Evolutionary conservation across 2,329 filamentous ascomycete genomes (phyloP).

Genomic region (Neobulgaria alba): DNA sequence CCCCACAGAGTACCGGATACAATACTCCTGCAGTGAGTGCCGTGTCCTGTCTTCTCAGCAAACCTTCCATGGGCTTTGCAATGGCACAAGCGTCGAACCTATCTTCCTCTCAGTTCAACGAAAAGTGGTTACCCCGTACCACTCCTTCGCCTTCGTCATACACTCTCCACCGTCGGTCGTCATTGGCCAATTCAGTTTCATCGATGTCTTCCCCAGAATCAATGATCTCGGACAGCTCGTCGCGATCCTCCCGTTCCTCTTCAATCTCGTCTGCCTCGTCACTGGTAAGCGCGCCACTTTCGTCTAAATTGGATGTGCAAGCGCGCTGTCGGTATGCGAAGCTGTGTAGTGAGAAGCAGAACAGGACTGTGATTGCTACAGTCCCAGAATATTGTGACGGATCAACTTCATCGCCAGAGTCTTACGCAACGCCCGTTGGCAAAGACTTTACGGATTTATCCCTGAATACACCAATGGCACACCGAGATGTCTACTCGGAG

Average conservation of each 20-base stretch:
- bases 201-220: slow-evolving; percentile 58
- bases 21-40: slow-evolving; percentile 53
- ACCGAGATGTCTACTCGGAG: slow-evolving; percentile 38
- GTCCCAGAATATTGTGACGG: slow-evolving; percentile 49
- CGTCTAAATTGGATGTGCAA: slow-evolving; percentile 48
- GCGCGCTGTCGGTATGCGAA: slow-evolving; percentile 57
- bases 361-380: slow-evolving; percentile 45
- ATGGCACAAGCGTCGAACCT: slow-evolving; percentile 46
- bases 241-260: slow-evolving; percentile 52
- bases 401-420: slow-evolving; percentile 48
- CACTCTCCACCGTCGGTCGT: slow-evolving; percentile 46
- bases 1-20: slow-evolving; percentile 46
- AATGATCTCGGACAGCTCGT: slow-evolving; percentile 53
- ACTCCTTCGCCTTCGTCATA: slow-evolving; percentile 45
- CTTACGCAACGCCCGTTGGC: slow-evolving; percentile 43
- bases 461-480: slow-evolving; percentile 39
- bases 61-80: slow-evolving; percentile 51
- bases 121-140: slow-evolving; percentile 42
- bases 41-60: slow-evolving; percentile 40
- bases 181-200: slow-evolving; percentile 54
- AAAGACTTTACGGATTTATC: slow-evolving; percentile 43
- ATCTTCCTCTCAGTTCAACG: slow-evolving; percentile 40
- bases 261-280: slow-evolving; percentile 57
- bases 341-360: slow-evolving; percentile 47
- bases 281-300: slow-evolving; percentile 48